phyloP scores from a whole-genome alignment of 1,284 basidiomycete species.

The Stereum hirsutum region DNA sequence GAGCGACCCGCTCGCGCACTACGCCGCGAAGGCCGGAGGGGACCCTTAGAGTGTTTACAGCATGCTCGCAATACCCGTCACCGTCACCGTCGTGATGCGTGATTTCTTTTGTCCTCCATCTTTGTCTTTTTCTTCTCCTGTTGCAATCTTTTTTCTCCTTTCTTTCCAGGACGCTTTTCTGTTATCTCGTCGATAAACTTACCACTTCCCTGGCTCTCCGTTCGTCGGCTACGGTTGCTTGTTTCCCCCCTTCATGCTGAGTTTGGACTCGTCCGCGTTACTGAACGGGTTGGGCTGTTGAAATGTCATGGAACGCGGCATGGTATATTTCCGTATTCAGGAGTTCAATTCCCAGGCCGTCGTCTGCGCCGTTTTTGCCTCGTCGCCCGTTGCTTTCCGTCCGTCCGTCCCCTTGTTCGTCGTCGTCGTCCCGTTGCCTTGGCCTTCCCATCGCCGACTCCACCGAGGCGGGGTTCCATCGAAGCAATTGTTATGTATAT shows the following conservation, averaged over 20 bases:
- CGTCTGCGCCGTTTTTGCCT: not conserved
- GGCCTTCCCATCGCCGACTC: too few species aligned
- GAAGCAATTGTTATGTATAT: too few species aligned
- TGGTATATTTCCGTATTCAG: too few species aligned
- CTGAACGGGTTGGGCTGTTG: too few species aligned
- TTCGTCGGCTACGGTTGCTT: not conserved
- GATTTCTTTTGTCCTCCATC: not conserved
- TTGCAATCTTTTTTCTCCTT: conserved; percentile 1
- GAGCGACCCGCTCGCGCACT: conserved; percentile 64
- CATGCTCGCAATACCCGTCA: too few species aligned
- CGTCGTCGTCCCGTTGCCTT: too few species aligned
- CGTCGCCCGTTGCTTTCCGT: not conserved
- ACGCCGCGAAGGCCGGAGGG: conserved; percentile 39
- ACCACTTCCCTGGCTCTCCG: not conserved
- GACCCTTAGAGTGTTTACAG: conserved; percentile 10
- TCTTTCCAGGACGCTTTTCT: not conserved
- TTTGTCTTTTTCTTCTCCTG: conserved; percentile 6
- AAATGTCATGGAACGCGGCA: too few species aligned
- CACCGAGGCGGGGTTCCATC: too few species aligned
- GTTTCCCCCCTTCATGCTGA: not conserved
- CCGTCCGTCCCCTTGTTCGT: not conserved
- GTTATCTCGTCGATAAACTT: not conserved
- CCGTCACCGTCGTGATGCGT: not conserved
- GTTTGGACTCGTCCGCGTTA: not conserved
- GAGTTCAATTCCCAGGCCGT: not conserved